phyloP scores from a whole-genome alignment of 257 asterid genomes.

The Verbena officinalis region DNA sequence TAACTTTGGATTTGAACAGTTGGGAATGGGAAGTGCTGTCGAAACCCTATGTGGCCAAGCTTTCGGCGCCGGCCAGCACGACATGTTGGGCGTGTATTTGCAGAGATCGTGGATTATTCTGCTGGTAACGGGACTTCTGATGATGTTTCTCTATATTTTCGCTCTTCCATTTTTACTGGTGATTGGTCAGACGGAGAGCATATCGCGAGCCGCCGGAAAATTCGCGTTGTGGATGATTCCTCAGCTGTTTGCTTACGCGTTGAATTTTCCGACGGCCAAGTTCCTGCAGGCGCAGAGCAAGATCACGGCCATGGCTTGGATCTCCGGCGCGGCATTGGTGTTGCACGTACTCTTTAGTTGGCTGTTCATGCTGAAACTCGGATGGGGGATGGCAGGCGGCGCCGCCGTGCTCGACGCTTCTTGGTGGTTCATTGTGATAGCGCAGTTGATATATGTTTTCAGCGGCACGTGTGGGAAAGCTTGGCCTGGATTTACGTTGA shows the following conservation, averaged over 20 bases:
- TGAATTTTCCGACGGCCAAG: slow-evolving; percentile 59
- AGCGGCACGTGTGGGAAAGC: slow-evolving; percentile 59
- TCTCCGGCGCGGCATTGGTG: slow-evolving; percentile 39
- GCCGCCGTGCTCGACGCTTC: slow-evolving; percentile 47
- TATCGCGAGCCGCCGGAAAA: slow-evolving; percentile 47
- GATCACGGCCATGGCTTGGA: slow-evolving; percentile 50
- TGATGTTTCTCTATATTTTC: slow-evolving; percentile 47
- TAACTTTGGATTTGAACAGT: slow-evolving; percentile 28
- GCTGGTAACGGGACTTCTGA: slow-evolving; percentile 23
- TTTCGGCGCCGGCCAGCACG: slow-evolving; percentile 48
- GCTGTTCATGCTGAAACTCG: slow-evolving; percentile 55
- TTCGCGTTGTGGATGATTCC: slow-evolving; percentile 70
- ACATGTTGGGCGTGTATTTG: slow-evolving; percentile 52
- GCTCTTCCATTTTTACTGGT: slow-evolving; percentile 40
- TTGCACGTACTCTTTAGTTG: slow-evolving; percentile 51
- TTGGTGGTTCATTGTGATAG: slow-evolving; percentile 66
- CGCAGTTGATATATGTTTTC: slow-evolving; percentile 47
- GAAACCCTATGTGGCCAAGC: slow-evolving; percentile 69
- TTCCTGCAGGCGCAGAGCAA: slow-evolving; percentile 72
- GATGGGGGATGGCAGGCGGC: slow-evolving; percentile 65
- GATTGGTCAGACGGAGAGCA: slow-evolving; percentile 46
- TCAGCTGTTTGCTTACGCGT: slow-evolving; percentile 58
- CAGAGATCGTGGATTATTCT: slow-evolving; percentile 66
- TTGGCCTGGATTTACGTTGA: slow-evolving; percentile 56
- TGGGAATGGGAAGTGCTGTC: slow-evolving; percentile 65